These are phyloP conservation scores for Fusarium sp. DNA, from an alignment of 2,329 filamentous ascomycete species.

Conservation along the genomic window DNA sequence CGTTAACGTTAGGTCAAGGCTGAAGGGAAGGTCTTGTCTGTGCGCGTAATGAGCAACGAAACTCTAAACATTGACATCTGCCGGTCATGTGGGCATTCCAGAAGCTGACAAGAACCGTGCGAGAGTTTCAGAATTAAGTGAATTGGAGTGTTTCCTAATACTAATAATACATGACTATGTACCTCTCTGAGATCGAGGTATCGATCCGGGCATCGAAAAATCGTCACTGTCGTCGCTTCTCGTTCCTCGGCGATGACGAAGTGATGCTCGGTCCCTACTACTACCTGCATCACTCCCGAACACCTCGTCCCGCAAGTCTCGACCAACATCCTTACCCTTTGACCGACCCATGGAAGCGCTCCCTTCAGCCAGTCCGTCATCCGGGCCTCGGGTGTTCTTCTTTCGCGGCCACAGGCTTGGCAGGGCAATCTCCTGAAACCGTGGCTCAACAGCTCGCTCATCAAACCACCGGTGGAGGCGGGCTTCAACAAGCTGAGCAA, in stretches of 20 bases:
- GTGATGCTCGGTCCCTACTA: constrained; percentile 49
- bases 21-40: constrained; percentile 9
- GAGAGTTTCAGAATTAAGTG: background rate
- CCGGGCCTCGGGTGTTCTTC: constrained; percentile 81
- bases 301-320: constrained; percentile 63
- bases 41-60: constrained; percentile 7
- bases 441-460: constrained; percentile 84
- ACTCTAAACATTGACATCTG: background rate
- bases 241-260: constrained; percentile 54
- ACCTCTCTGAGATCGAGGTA: constrained; percentile 52
- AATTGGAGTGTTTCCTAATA: constrained; percentile 6
- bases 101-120: background rate
- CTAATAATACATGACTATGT: constrained; percentile 16
- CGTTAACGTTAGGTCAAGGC: constrained; percentile 8
- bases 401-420: constrained; percentile 87
- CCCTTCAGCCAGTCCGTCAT: constrained; percentile 63
- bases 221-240: constrained; percentile 50
- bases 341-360: constrained; percentile 61
- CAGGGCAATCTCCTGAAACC: constrained; percentile 87
- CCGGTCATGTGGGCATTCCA: background rate
- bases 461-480: constrained; percentile 89
- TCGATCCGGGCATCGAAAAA: constrained; percentile 59
- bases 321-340: constrained; percentile 64
- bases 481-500: constrained; percentile 84
- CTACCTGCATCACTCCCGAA: constrained; percentile 58